Evolutionary conservation across 23 red algal genomes (phyloP), one percentile per base, ranked within the genome.

Genomic region (Porphyridium purpureum): DNA sequence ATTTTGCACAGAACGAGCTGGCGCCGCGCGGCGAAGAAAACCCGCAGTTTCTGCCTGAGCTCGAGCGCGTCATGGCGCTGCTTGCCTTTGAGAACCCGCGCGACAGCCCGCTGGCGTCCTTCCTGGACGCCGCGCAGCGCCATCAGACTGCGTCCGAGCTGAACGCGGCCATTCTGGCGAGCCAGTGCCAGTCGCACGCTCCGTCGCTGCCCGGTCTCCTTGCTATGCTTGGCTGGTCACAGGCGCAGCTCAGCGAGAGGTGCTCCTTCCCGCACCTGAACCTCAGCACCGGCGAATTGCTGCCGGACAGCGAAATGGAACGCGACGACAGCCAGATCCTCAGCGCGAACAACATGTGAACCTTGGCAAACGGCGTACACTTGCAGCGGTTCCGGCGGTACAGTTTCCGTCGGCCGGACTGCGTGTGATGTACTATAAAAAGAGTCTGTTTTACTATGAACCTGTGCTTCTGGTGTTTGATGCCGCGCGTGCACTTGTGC

Each of bases 151-250:
- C 90, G 15, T 66, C 69, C n/a, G 79, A 98, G 55, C 63, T 98
- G 3, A 98, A 98, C 26, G 75, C 80, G 17, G 90, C 90, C 23
- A 86, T 98, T 55, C 49, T 98, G 42, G 74, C 90, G 11, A 81
- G 60, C 55, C 73, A 86, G 62, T 75, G 65, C 33, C 80, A 98
- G 65, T 75, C 80, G 30, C 85, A 76, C 15, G 72, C 68, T 22
- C 90, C 79, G 24, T 72, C 71, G 34, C 50, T 98, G 33, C 90
- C 90, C 4, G 53, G 47, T 9, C 54, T 98, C 21, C 38, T 98
- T 6, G 70, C 72, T 31, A 74, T 80, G 60, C 31, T 94, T 27
- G 60, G 69, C 11, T 88, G 82, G 82, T 63, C 71, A 15, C 69
- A 88, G 59, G 71, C 63, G 20, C 64, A 77, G 47, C 58, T 88